A percentile compares a stretch with the other conserved stretches of the same genome.
Conservation (phyloP, 2,329 filamentous ascomycete species). For the Didymella sp. region DNA sequence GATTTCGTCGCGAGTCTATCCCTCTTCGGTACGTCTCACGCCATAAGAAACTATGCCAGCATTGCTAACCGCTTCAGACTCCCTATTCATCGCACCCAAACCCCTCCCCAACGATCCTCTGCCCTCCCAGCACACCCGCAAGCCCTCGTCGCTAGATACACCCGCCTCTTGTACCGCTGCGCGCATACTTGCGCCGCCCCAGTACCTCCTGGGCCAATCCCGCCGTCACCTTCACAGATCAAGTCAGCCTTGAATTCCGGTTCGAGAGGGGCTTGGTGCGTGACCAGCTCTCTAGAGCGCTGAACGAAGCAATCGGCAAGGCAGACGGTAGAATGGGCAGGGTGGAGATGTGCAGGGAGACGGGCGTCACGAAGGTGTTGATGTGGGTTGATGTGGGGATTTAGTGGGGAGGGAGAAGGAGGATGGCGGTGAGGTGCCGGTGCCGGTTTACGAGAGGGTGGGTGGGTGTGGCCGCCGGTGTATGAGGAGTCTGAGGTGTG, state of each 20-base stretch:
- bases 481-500: not conserved
- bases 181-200: conserved; percentile 15
- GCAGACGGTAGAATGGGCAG: conserved; percentile 22
- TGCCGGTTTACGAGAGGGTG: conserved; percentile 7
- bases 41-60: too few relatives aligned
- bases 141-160: conserved; percentile 17
- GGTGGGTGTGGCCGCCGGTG: conserved; percentile 4
- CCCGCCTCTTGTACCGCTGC: conserved; percentile 17
- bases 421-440: not conserved
- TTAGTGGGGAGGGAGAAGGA: conserved; percentile 4
- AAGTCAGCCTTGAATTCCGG: conserved; percentile 23
- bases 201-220: conserved; percentile 23
- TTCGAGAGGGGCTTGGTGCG: conserved; percentile 6
- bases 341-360: conserved; percentile 15
- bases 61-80: conserved; percentile 3
- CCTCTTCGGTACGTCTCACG: conserved; percentile 2
- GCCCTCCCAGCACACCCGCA: conserved; percentile 6
- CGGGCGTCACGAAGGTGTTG: conserved; percentile 15
- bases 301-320: conserved; percentile 21
- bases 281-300: conserved; percentile 14
- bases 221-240: conserved; percentile 16
- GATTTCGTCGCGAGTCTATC: conserved; percentile 19
- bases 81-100: conserved; percentile 1
- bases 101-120: not conserved
- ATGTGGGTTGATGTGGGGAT: conserved; percentile 26